Percentiles rank a stretch among this genome's conserved stretches.
phyloP scores from a whole-genome alignment of 2,329 filamentous ascomycete genomes.

The Botrytis fragariae region DNA sequence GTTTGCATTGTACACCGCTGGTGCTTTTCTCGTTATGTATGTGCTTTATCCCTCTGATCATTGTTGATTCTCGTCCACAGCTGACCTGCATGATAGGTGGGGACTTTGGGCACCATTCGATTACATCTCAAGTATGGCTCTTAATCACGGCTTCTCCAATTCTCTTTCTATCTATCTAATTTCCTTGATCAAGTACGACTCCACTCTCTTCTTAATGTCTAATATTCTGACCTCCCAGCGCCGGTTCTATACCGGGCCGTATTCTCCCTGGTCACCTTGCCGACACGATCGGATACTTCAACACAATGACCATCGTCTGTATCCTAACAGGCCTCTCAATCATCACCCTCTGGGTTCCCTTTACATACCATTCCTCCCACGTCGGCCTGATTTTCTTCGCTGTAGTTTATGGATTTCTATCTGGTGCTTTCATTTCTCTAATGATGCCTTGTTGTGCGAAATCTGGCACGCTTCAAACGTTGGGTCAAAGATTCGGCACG shows the following conservation, averaged over 20 bases:
- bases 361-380: constrained; percentile 48
- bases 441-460: constrained; percentile 63
- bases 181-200: constrained; percentile 12
- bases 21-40: constrained; percentile 16
- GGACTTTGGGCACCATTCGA: constrained; percentile 30
- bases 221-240: constrained; percentile 40
- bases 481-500: constrained; percentile 40
- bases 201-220: constrained; percentile 38
- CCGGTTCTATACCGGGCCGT: constrained; percentile 44
- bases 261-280: constrained; percentile 47
- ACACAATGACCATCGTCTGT: constrained; percentile 49
- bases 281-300: constrained; percentile 52
- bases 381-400: constrained; percentile 52
- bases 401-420: constrained; percentile 67
- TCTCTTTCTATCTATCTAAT: constrained; percentile 40
- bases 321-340: constrained; percentile 45
- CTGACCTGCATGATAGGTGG: constrained; percentile 39
- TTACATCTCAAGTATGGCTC: constrained; percentile 26
- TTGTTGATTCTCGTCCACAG: neutral
- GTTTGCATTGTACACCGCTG: constrained; percentile 10
- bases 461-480: constrained; percentile 36
- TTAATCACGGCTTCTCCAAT: constrained; percentile 50
- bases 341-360: constrained; percentile 52
- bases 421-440: constrained; percentile 62
- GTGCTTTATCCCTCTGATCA: neutral